A percentile compares a stretch with the other conserved stretches of the same genome.
Conservation (phyloP, 257 asterid genomes). For the Solanum paucissectum region DNA sequence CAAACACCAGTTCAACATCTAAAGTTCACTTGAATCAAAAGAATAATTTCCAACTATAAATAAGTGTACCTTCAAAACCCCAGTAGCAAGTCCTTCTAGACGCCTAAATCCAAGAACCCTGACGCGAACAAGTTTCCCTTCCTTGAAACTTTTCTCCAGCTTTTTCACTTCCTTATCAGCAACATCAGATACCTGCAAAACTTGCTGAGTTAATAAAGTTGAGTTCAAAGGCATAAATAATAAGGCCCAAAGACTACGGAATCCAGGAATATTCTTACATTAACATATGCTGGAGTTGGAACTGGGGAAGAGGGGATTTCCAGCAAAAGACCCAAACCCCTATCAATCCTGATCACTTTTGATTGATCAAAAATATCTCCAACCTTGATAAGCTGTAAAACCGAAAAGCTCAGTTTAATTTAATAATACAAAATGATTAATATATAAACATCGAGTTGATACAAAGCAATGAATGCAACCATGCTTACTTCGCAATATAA, state of each 20-base stretch:
- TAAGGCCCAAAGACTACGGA: neutral
- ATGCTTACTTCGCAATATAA: neutral
- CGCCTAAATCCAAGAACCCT: constrained; percentile 82
- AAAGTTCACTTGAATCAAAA: neutral
- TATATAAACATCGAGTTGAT: neutral
- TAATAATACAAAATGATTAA: neutral
- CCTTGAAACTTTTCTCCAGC: constrained; percentile 72
- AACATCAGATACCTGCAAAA: constrained; percentile 53
- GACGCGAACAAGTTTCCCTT: constrained; percentile 65
- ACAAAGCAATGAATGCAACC: neutral
- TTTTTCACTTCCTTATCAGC: constrained; percentile 71
- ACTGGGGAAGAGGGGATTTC: constrained; percentile 66
- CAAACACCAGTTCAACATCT: neutral
- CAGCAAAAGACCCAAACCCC: constrained; percentile 69
- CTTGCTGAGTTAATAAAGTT: neutral
- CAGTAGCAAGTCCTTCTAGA: constrained; percentile 92
- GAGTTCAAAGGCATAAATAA: neutral
- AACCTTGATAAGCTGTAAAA: constrained; percentile 63
- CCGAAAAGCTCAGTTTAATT: neutral
- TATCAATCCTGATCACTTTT: constrained; percentile 78
- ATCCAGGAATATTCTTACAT: constrained; percentile 37
- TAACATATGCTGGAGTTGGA: constrained; percentile 85
- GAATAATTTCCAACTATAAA: neutral
- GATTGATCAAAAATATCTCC: constrained; percentile 85
- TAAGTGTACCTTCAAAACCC: constrained; percentile 54